Conservation (phyloP, 2,329 filamentous ascomycete genomes). For the Pseudopyricularia javanii region DNA sequence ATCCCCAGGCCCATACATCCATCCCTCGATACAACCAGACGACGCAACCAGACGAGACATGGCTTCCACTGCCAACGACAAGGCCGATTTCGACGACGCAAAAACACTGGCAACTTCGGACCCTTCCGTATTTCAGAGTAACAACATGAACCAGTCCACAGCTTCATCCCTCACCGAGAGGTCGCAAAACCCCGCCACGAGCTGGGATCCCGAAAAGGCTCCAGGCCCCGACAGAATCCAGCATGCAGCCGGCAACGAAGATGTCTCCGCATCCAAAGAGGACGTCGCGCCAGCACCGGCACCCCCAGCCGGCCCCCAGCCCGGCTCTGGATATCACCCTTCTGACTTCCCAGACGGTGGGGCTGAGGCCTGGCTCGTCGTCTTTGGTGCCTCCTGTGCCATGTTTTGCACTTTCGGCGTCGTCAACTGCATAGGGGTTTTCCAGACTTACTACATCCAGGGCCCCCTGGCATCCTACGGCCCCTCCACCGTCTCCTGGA, state of each 20-base stretch:
- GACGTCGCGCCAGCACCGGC: background rate
- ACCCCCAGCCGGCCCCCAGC: slow-evolving; percentile 6
- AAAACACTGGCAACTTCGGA: background rate
- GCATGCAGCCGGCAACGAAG: background rate
- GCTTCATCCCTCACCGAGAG: no score
- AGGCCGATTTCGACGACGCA: no score
- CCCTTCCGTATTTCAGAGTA: background rate
- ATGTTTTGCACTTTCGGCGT: slow-evolving; percentile 26
- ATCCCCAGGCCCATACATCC: no score
- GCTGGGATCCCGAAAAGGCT: background rate
- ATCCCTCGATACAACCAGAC: no score
- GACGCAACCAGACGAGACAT: no score
- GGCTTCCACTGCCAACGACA: no score
- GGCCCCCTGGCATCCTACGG: slow-evolving; percentile 32
- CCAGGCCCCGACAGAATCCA: no score
- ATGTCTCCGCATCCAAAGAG: background rate
- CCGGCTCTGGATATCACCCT: slow-evolving; percentile 21
- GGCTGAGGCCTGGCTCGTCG: slow-evolving; percentile 34
- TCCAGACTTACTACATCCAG: slow-evolving; percentile 41
- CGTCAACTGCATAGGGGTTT: slow-evolving; percentile 34
- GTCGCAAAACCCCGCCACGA: background rate
- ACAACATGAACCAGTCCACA: no score
- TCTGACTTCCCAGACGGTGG: slow-evolving; percentile 41
- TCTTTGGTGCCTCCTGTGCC: slow-evolving; percentile 22
- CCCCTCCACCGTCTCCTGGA: slow-evolving; percentile 42